Conservation (phyloP, 2,329 filamentous ascomycete genomes). For the Aspergillus fumigatiaffinis region DNA sequence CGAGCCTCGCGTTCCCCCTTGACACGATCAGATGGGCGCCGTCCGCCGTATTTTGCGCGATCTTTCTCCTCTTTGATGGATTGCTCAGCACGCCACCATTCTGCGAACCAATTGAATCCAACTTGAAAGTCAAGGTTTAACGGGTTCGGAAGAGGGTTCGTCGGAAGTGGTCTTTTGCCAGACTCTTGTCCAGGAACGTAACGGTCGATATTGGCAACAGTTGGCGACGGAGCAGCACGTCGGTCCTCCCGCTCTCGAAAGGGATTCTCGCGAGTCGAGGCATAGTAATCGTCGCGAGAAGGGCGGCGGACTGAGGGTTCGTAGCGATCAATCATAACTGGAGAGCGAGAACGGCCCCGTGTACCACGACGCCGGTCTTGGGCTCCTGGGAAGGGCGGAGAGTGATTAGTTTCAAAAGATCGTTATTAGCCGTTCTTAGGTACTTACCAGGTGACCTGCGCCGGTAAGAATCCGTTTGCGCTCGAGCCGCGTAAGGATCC, state of each 20-base stretch:
- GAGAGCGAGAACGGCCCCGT: conserved; percentile 57
- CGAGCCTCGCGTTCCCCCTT: conserved; percentile 60
- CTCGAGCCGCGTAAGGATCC: conserved; percentile 34
- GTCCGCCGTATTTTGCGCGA: conserved; percentile 55
- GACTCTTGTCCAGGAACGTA: conserved; percentile 61
- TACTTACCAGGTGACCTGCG: conserved; percentile 46
- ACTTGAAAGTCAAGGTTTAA: conserved; percentile 63
- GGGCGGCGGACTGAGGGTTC: conserved; percentile 53
- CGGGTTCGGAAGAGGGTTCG: conserved; percentile 59
- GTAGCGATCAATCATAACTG: conserved; percentile 60
- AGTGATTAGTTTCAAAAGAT: background rate
- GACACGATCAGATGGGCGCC: conserved; percentile 51
- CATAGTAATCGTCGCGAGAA: conserved; percentile 57
- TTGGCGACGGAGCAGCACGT: conserved; percentile 56
- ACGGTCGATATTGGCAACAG: conserved; percentile 57
- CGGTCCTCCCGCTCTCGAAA: conserved; percentile 54
- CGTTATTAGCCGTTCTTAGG: background rate
- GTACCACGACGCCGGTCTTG: conserved; percentile 41
- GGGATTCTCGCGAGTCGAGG: conserved; percentile 38
- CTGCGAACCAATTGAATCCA: conserved; percentile 64
- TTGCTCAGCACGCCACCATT: conserved; percentile 65
- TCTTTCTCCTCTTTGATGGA: conserved; percentile 62
- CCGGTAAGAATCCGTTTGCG: conserved; percentile 39
- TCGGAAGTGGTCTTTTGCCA: conserved; percentile 48
- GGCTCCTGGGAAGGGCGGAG: conserved; percentile 19